Evolutionary conservation across 257 asterid genomes (phyloP).

Genomic region (Capsicum chinense): DNA sequence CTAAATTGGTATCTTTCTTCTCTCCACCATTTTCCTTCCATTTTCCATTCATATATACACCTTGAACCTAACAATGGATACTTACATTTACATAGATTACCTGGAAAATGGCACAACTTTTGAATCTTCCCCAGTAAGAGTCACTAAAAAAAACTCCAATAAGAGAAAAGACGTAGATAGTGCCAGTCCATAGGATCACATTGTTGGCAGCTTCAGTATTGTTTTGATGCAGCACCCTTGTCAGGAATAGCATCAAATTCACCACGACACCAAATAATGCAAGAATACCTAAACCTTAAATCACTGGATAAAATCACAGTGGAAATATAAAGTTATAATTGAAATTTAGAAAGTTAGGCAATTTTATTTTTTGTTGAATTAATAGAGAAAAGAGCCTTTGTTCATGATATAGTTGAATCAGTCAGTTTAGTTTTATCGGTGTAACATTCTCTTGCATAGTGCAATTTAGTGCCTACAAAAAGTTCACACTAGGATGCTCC

Average conservation of each 20-base stretch:
- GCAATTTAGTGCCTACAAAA: background rate
- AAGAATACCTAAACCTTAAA: constrained; percentile 89
- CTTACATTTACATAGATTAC: constrained; percentile 75
- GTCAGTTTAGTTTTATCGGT: background rate
- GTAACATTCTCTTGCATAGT: background rate
- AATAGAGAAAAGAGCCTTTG: background rate
- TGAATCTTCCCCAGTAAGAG: constrained; percentile 95
- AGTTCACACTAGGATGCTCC: too few species aligned
- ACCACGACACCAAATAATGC: constrained; percentile 95
- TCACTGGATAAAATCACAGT: constrained; percentile 50
- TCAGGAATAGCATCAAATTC: constrained; percentile 83
- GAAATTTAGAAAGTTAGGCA: background rate
- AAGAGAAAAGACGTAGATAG: constrained; percentile 89
- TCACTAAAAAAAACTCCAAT: constrained; percentile 92
- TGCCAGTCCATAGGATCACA: constrained; percentile 96
- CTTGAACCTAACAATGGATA: too few species aligned
- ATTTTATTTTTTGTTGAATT: background rate
- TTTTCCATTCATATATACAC: too few species aligned
- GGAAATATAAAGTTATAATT: background rate
- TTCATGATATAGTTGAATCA: background rate
- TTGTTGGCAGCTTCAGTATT: constrained; percentile 89
- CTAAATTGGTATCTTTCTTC: too few species aligned
- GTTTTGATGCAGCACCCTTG: constrained; percentile 77
- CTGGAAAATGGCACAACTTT: constrained; percentile 86
- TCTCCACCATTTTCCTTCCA: too few species aligned